A percentile compares a stretch with the other conserved stretches of the same genome.
phyloP scores from a whole-genome alignment of 2,329 filamentous ascomycete species.

The Paradendryphiella salina region DNA sequence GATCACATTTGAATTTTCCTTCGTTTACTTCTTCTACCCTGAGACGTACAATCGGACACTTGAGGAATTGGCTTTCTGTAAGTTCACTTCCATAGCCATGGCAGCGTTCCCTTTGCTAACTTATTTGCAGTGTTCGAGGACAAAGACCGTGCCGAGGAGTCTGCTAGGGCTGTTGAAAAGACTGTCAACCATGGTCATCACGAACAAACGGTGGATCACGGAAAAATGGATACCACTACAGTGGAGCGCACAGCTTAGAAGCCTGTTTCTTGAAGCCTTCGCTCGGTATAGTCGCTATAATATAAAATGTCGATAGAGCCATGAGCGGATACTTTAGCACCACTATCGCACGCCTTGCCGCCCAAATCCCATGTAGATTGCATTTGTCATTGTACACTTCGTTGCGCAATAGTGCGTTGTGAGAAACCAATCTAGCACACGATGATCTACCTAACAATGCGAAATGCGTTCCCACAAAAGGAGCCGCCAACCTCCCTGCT shows the following conservation, averaged over 20 bases:
- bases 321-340: no score
- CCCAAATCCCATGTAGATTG: no score
- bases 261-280: background rate
- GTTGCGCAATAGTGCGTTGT: no score
- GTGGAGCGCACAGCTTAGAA: slow-evolving; percentile 27
- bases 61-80: slow-evolving; percentile 63
- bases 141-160: slow-evolving; percentile 40
- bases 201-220: slow-evolving; percentile 2
- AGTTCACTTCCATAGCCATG: slow-evolving; percentile 2
- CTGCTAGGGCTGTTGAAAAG: slow-evolving; percentile 42
- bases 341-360: no score
- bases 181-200: slow-evolving; percentile 32
- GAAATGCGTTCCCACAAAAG: no score
- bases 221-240: slow-evolving; percentile 23
- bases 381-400: no score
- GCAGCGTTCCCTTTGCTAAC: slow-evolving; percentile 11
- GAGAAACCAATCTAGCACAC: no score
- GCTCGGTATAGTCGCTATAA: background rate
- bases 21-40: slow-evolving; percentile 64
- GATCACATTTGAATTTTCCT: slow-evolving; percentile 58
- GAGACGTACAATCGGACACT: slow-evolving; percentile 59
- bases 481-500: no score
- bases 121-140: slow-evolving; percentile 40
- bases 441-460: no score
- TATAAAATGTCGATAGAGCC: background rate